These are phyloP conservation scores for Chaetomium sp. DNA, from an alignment of 2,329 filamentous ascomycete genomes.

Conservation along the genomic window DNA sequence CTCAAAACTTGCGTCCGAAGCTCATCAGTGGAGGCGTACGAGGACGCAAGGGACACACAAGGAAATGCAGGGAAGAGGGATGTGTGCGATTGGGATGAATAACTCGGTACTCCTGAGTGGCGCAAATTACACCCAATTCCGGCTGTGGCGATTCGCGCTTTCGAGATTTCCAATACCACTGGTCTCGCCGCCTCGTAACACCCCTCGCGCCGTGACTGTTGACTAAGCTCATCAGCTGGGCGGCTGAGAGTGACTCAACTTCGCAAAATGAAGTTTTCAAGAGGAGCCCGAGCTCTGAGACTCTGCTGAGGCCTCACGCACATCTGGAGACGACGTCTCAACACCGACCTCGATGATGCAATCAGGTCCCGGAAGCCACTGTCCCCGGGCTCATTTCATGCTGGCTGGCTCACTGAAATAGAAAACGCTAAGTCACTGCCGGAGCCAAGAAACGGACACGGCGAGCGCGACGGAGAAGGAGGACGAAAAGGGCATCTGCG, in stretches of 20 bases:
- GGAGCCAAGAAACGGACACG: slow-evolving; percentile 3
- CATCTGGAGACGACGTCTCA: not conserved
- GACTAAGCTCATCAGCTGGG: not conserved
- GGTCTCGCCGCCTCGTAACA: not conserved
- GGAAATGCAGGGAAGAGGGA: not conserved
- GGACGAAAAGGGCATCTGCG: slow-evolving; percentile 25
- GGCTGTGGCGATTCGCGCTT: slow-evolving; percentile 14
- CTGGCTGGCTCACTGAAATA: not conserved
- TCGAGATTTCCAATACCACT: not conserved
- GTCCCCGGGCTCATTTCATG: not conserved
- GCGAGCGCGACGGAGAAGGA: slow-evolving; percentile 14
- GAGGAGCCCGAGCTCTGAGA: not conserved
- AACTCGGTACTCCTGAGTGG: slow-evolving; percentile 9
- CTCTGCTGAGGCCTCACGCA: slow-evolving; percentile 1
- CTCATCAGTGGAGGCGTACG: not conserved
- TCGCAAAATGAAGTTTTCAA: not conserved
- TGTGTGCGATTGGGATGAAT: not conserved
- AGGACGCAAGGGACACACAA: not conserved
- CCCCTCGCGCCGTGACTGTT: not conserved
- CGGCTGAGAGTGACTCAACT: slow-evolving; percentile 5
- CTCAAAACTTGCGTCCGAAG: not conserved
- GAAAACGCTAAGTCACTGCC: not conserved
- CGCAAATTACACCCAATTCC: slow-evolving; percentile 17
- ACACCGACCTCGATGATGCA: not conserved
- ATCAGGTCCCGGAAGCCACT: not conserved